phyloP scores from a whole-genome alignment of 352 stramenopile genomes.

The Pythium brassicae region DNA sequence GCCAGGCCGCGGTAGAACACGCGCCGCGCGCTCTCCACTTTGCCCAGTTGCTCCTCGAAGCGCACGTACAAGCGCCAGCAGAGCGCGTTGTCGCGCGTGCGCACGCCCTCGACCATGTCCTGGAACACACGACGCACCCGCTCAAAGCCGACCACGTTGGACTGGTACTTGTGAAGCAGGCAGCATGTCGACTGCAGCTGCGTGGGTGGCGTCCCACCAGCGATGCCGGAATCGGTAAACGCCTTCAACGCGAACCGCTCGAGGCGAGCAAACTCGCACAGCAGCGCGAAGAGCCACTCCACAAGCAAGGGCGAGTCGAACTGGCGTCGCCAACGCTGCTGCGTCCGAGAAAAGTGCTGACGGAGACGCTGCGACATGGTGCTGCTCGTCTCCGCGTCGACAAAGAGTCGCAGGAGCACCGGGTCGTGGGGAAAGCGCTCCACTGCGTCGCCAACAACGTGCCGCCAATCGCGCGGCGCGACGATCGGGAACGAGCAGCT shows the following conservation, averaged over 20 bases:
- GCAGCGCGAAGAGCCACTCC: constrained; percentile 74
- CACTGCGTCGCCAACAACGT: constrained; percentile 30
- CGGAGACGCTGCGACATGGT: constrained; percentile 71
- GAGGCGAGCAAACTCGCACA: constrained; percentile 56
- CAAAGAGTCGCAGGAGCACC: constrained; percentile 64
- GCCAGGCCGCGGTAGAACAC: constrained; percentile 71
- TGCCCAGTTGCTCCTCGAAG: constrained; percentile 71
- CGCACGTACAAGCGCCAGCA: constrained; percentile 72
- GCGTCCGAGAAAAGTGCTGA: constrained; percentile 44
- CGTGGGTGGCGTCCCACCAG: background rate
- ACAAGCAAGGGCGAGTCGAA: constrained; percentile 57
- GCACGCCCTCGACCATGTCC: constrained; percentile 47
- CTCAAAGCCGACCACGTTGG: constrained; percentile 42
- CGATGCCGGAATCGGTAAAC: background rate
- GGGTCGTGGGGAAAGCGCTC: constrained; percentile 33
- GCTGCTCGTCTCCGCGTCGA: constrained; percentile 65
- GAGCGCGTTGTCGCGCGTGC: constrained; percentile 50
- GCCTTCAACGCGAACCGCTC: constrained; percentile 22
- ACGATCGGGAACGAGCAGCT: constrained; percentile 26
- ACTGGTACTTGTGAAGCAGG: constrained; percentile 60
- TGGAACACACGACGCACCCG: constrained; percentile 64
- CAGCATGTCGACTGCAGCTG: constrained; percentile 32
- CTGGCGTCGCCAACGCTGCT: constrained; percentile 41
- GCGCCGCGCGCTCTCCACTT: constrained; percentile 61
- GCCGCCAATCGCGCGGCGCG: constrained; percentile 52